phyloP scores from a whole-genome alignment of 352 stramenopile genomes.

The Globisporangium barbulae region DNA sequence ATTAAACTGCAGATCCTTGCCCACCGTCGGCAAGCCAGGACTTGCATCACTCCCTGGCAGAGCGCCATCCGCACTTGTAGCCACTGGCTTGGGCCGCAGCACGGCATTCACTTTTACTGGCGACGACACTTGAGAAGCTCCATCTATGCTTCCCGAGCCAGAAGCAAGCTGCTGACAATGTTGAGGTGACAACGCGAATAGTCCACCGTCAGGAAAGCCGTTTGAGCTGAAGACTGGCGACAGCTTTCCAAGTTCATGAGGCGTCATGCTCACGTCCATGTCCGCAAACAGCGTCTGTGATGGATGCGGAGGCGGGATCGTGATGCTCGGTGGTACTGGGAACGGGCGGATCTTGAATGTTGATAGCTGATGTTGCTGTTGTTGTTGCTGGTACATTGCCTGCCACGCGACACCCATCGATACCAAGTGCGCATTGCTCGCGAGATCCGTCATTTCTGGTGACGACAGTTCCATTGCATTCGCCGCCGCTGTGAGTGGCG shows the following conservation, averaged over 20 bases:
- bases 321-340: constrained; percentile 1
- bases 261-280: constrained; percentile 7
- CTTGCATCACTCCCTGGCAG: neutral
- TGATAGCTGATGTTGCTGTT: neutral
- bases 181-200: neutral
- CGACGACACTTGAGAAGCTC: neutral
- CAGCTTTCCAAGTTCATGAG: neutral
- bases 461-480: neutral
- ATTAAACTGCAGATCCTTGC: constrained; percentile 4
- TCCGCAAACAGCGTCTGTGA: neutral
- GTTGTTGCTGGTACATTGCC: neutral
- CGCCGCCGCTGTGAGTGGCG: neutral
- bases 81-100: neutral
- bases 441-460: neutral
- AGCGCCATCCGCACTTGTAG: neutral
- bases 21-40: neutral
- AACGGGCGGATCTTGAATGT: constrained; percentile 3
- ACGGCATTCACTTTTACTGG: constrained; percentile 5
- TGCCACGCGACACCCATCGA: neutral
- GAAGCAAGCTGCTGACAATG: neutral
- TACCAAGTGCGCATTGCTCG: neutral
- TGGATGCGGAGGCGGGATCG: neutral
- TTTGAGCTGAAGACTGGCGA: neutral
- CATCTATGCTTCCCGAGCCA: neutral
- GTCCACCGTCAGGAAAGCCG: neutral